Percentiles rank a stretch among this genome's conserved stretches.
These are phyloP conservation scores for Cercospora berteroae DNA, from an alignment of 2,329 filamentous ascomycete species.

Conservation along the genomic window DNA sequence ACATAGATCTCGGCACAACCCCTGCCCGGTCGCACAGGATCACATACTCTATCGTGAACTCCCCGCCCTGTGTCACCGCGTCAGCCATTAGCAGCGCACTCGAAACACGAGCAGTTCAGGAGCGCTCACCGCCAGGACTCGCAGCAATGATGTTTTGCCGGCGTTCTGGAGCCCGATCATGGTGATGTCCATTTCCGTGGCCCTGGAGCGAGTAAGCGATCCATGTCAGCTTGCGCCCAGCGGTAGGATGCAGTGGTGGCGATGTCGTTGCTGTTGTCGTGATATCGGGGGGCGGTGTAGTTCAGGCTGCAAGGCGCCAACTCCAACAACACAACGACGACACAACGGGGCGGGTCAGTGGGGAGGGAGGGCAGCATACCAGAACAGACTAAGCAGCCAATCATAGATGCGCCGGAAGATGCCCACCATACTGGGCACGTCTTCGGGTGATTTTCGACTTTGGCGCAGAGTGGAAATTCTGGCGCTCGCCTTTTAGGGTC, in stretches of 20 bases:
- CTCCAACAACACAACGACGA: neutral
- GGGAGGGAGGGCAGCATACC: slow-evolving; percentile 56
- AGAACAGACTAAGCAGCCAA: slow-evolving; percentile 96
- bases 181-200: slow-evolving; percentile 98
- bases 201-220: slow-evolving; percentile 57
- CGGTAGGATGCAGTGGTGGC: slow-evolving; percentile 21
- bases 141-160: slow-evolving; percentile 91
- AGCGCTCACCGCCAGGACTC: slow-evolving; percentile 83
- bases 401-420: slow-evolving; percentile 95
- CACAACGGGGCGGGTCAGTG: neutral
- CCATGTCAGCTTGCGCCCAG: slow-evolving; percentile 22
- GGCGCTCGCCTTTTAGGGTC: slow-evolving; percentile 11
- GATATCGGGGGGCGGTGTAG: slow-evolving; percentile 16
- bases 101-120: slow-evolving; percentile 15
- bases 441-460: slow-evolving; percentile 4
- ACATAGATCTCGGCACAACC: slow-evolving; percentile 23
- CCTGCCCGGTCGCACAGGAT: slow-evolving; percentile 41
- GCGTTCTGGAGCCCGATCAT: slow-evolving; percentile 98
- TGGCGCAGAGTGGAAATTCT: slow-evolving; percentile 5
- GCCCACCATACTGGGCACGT: slow-evolving; percentile 66
- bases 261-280: slow-evolving; percentile 15
- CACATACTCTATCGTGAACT: slow-evolving; percentile 93
- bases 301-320: slow-evolving; percentile 25
- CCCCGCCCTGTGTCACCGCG: slow-evolving; percentile 69
- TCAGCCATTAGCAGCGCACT: slow-evolving; percentile 37